phyloP scores from a whole-genome alignment of 1,284 basidiomycete species.

The Irpex sp. region DNA sequence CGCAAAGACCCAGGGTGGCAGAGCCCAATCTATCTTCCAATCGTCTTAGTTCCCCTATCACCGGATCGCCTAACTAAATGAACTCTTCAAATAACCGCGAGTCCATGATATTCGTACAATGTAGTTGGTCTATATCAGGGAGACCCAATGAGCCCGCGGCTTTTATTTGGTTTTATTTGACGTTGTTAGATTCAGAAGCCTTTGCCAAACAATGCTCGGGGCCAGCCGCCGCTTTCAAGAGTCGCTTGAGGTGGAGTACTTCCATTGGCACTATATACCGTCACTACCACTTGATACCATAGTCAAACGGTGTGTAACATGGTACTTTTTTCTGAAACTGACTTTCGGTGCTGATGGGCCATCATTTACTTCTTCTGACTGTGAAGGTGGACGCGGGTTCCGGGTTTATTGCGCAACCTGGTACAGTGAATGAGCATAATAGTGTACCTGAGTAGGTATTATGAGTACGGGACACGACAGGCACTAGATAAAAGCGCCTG shows the following conservation, averaged over 20 bases:
- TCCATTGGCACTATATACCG: too few relatives aligned
- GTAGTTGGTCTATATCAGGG: too few relatives aligned
- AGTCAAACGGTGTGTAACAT: too few relatives aligned
- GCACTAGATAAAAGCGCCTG: too few relatives aligned
- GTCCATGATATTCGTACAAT: too few relatives aligned
- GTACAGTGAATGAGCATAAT: not conserved
- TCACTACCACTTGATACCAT: too few relatives aligned
- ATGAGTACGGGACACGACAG: too few relatives aligned
- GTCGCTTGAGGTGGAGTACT: too few relatives aligned
- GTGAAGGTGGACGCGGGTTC: not conserved
- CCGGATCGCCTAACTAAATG: not conserved
- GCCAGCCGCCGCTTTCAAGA: too few relatives aligned
- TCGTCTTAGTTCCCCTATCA: not conserved
- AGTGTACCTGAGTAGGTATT: not conserved
- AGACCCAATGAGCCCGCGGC: not conserved
- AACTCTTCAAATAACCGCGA: not conserved
- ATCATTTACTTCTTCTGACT: too few relatives aligned
- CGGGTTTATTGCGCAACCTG: not conserved
- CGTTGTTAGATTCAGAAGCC: constrained; percentile 5
- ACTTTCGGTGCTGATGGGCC: too few relatives aligned
- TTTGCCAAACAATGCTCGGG: not conserved
- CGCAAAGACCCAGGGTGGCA: not conserved
- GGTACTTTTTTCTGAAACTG: too few relatives aligned
- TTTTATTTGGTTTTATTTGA: constrained; percentile 2
- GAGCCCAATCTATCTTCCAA: not conserved